phyloP scores from a whole-genome alignment of 768 basidiomycete species.

The Brasilioporus rufonigricans region DNA sequence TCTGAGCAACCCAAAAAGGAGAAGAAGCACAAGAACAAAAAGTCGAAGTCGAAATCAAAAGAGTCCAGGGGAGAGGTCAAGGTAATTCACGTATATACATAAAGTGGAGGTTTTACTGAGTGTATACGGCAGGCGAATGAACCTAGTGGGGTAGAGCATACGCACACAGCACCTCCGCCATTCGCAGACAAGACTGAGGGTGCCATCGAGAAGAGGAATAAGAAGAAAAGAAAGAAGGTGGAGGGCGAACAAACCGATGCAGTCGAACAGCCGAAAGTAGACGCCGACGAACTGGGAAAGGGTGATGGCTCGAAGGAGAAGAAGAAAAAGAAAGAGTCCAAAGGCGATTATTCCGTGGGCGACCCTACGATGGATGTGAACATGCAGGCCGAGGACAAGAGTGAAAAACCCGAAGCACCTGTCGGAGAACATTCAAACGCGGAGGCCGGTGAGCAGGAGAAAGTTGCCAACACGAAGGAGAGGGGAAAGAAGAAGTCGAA shows the following conservation, averaged over 20 bases:
- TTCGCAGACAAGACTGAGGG: background rate
- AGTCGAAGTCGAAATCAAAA: conserved; percentile 9
- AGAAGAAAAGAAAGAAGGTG: conserved; percentile 14
- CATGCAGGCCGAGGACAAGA: background rate
- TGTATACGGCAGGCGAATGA: conserved; percentile 1
- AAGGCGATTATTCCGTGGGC: conserved; percentile 1
- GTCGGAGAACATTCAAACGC: background rate
- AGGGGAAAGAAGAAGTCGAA: conserved; percentile 17
- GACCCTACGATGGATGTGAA: background rate
- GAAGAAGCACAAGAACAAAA: conserved; percentile 21
- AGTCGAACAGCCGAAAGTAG: background rate
- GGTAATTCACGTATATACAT: conserved; percentile 15
- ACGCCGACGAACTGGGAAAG: background rate
- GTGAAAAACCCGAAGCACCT: background rate
- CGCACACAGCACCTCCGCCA: background rate
- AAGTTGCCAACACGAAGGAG: background rate
- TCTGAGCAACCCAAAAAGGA: conserved; percentile 15
- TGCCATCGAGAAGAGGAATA: conserved; percentile 7
- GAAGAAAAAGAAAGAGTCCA: conserved; percentile 20
- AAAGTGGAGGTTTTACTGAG: conserved; percentile 8
- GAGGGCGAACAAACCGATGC: background rate
- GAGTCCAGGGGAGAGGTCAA: background rate
- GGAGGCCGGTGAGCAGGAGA: conserved; percentile 1
- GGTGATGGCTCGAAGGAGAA: conserved; percentile 9
- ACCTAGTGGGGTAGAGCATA: background rate